These are phyloP conservation scores for Kwoniella pini DNA, from an alignment of 768 basidiomycete species.

Conservation along the genomic window DNA sequence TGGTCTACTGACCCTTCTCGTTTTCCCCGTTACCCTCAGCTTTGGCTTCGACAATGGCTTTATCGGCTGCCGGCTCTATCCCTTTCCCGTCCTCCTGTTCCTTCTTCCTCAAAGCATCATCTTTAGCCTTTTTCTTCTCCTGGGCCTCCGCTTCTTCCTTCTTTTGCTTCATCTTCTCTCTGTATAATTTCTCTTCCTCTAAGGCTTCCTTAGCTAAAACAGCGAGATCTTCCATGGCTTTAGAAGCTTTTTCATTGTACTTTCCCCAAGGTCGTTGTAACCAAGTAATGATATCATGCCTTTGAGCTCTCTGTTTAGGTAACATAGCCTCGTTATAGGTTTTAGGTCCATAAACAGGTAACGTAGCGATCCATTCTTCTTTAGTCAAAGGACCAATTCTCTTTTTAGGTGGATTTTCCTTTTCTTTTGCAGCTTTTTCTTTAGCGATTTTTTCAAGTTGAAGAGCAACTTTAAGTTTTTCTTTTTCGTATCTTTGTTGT, in stretches of 20 bases:
- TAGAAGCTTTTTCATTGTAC: constrained; percentile 43
- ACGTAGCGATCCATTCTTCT: constrained; percentile 31
- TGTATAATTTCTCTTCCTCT: constrained; percentile 23
- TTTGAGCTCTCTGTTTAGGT: constrained; percentile 37
- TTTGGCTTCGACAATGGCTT: too few species aligned
- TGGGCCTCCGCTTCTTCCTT: constrained; percentile 10
- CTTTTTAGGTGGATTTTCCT: background rate
- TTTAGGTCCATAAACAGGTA: constrained; percentile 37
- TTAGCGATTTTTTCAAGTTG: constrained; percentile 11
- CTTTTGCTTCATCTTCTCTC: constrained; percentile 4
- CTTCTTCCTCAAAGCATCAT: background rate
- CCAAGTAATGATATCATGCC: constrained; percentile 37
- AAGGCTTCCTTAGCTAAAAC: constrained; percentile 29
- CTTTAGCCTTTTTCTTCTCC: constrained; percentile 11
- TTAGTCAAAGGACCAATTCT: constrained; percentile 34
- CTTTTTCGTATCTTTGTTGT: constrained; percentile 35
- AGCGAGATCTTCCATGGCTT: constrained; percentile 31
- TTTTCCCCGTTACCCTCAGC: too few species aligned
- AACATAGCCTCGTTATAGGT: constrained; percentile 31
- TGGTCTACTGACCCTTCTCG: too few species aligned
- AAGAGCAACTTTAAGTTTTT: constrained; percentile 29
- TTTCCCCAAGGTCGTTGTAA: constrained; percentile 39
- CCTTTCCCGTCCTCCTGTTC: constrained; percentile 5
- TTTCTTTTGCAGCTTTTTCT: constrained; percentile 4
- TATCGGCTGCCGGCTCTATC: background rate